Percentiles rank a stretch among this genome's conserved stretches.
Conservation (phyloP, 176 grass and related monocot genomes). For the Areca catechu region DNA sequence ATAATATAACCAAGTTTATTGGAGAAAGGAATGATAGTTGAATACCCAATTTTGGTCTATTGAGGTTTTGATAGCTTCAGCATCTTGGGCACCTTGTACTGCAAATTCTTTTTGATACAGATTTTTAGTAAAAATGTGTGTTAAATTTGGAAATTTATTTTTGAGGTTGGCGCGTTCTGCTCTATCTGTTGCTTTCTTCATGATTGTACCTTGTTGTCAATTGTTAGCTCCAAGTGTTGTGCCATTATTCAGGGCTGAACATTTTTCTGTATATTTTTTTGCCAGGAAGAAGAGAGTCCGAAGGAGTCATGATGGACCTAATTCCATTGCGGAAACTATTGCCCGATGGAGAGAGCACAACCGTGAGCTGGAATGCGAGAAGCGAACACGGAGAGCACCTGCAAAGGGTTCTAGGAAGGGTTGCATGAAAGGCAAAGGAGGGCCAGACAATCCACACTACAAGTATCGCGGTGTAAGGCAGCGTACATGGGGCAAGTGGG, state of each 20-base stretch:
- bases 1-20: no score
- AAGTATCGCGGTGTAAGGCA: conserved; percentile 79
- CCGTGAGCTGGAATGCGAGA: conserved; percentile 20
- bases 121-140: no score
- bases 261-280: neutral
- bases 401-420: conserved; percentile 95
- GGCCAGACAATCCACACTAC: conserved; percentile 59
- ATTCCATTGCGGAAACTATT: conserved; percentile 50
- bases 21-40: no score
- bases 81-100: no score
- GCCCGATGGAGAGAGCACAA: conserved; percentile 58
- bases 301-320: conserved; percentile 40
- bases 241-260: neutral
- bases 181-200: no score
- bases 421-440: conserved; percentile 93
- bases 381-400: conserved; percentile 33
- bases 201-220: neutral
- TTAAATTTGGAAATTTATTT: no score
- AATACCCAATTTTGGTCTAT: no score
- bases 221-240: neutral
- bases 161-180: no score
- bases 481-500: conserved; percentile 92
- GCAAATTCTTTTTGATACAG: no score
- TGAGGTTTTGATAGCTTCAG: no score
- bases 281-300: conserved; percentile 67